Percentiles rank a stretch among this genome's conserved stretches.
These are phyloP conservation scores for Bonia amplexicaulis DNA, from an alignment of 176 grass and related monocot genomes.

Conservation along the genomic window DNA sequence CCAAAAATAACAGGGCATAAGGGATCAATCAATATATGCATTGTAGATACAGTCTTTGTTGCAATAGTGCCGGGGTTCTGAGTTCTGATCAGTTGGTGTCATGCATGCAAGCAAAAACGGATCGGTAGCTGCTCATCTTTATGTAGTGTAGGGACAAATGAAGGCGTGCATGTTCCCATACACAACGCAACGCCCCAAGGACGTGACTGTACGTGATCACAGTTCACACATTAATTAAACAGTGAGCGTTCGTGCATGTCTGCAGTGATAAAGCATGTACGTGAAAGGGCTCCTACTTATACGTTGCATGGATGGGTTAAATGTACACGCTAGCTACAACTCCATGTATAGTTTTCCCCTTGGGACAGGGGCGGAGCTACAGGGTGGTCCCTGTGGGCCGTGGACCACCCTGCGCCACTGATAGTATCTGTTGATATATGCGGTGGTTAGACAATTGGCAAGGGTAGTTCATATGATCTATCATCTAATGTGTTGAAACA, in stretches of 20 bases:
- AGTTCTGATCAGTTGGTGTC: background rate
- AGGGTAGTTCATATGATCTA: no score
- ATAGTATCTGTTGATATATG: no score
- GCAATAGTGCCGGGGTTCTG: background rate
- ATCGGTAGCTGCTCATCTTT: background rate
- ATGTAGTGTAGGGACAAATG: constrained; percentile 9
- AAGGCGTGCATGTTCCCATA: constrained; percentile 25
- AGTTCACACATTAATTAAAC: background rate
- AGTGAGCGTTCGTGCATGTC: constrained; percentile 21
- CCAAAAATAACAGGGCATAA: no score
- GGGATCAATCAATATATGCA: background rate
- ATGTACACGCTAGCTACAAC: no score
- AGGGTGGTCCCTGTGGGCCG: no score
- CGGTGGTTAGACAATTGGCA: no score
- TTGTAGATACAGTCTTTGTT: background rate
- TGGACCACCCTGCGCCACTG: no score
- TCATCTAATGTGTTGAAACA: no score
- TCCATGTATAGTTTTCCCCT: no score
- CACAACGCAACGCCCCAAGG: background rate
- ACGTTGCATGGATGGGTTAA: background rate
- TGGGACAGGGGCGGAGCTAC: no score
- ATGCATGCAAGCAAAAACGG: constrained; percentile 31
- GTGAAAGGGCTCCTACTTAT: background rate
- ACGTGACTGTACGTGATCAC: constrained; percentile 9
- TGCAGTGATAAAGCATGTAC: background rate